These are phyloP conservation scores for Neostapfia colusana DNA, from an alignment of 176 grass and related monocot species.

Conservation along the genomic window DNA sequence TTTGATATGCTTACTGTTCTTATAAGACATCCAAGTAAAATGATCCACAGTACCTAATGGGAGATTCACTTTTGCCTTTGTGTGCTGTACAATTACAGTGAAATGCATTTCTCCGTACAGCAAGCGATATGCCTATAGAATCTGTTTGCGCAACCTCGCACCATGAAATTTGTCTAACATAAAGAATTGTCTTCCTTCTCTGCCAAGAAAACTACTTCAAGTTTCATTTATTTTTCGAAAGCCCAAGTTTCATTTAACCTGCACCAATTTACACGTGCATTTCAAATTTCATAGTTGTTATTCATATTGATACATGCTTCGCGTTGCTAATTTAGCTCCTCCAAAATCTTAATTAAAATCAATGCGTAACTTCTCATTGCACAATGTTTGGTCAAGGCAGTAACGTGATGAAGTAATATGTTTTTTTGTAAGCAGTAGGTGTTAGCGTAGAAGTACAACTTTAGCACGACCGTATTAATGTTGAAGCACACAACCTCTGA, in stretches of 20 bases:
- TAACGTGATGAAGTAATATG: neutral
- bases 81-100: neutral
- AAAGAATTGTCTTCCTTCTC: neutral
- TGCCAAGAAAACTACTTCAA: neutral
- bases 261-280: neutral
- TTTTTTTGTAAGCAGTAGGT: neutral
- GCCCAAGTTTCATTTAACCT: neutral
- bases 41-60: neutral
- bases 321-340: neutral
- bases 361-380: neutral
- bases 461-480: neutral
- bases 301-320: neutral
- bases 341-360: neutral
- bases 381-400: neutral
- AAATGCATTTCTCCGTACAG: neutral
- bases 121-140: neutral
- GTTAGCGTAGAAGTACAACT: neutral
- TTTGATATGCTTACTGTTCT: neutral
- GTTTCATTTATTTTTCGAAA: too few relatives aligned
- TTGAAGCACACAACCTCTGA: neutral
- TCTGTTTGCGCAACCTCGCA: neutral
- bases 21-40: neutral
- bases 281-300: neutral
- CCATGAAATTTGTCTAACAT: neutral
- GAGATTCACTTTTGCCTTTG: neutral